Conservation (phyloP, 192 early-diverging fungal genomes). For the Linderina pennispora region DNA sequence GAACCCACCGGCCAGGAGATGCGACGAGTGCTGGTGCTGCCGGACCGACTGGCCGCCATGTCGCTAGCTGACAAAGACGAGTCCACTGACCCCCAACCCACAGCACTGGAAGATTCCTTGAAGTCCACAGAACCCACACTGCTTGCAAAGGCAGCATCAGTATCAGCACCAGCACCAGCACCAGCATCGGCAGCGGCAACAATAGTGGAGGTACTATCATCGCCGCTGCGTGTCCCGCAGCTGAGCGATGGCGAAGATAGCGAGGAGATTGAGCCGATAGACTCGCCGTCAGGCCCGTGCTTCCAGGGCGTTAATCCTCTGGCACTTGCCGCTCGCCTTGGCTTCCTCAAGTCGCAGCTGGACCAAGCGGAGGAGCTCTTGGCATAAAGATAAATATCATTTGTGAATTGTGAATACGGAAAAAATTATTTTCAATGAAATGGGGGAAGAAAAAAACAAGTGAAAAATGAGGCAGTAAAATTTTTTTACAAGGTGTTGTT, state of each 20-base stretch:
- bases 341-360: constrained; percentile 39
- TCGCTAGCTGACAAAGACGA: constrained; percentile 4
- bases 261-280: not conserved
- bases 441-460: not conserved
- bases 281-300: constrained; percentile 9
- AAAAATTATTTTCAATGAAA: not conserved
- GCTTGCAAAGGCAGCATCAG: not conserved
- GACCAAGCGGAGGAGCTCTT: constrained; percentile 35
- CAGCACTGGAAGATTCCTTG: not conserved
- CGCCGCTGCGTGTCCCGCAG: not conserved
- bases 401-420: not conserved
- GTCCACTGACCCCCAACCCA: not conserved
- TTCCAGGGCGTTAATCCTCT: constrained; percentile 35
- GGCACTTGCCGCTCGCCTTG: constrained; percentile 34
- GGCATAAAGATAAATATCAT: not conserved
- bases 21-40: constrained; percentile 29
- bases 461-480: not conserved
- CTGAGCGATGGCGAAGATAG: not conserved
- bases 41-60: constrained; percentile 23
- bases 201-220: not conserved
- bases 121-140: not conserved
- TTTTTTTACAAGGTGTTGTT: too few species aligned
- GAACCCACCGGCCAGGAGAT: not conserved
- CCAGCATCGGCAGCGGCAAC: constrained; percentile 1
- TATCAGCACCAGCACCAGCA: constrained; percentile 3